Conservation (phyloP, 106 monocot species). For the Platanthera zijinensis region DNA sequence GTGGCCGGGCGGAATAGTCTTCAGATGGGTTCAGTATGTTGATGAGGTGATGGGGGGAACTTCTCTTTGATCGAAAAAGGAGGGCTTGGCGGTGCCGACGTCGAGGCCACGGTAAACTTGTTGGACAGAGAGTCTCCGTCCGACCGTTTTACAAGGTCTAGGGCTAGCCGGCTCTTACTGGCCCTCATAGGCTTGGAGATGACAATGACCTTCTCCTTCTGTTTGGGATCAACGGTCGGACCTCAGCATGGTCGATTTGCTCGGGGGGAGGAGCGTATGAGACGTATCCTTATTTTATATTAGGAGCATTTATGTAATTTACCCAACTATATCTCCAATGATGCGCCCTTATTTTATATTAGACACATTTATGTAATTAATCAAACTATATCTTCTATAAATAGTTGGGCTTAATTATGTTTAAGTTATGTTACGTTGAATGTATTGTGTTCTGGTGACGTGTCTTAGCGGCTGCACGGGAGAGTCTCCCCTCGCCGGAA, state of each 20-base stretch:
- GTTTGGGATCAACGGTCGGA: constrained; percentile 3
- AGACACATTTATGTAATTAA: too few relatives aligned
- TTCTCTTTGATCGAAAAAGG: constrained; percentile 20
- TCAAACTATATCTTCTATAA: too few relatives aligned
- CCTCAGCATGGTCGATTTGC: constrained; percentile 1
- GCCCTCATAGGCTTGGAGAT: constrained; percentile 64
- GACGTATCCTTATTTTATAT: too few relatives aligned
- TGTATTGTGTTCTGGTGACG: too few relatives aligned
- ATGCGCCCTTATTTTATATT: too few relatives aligned
- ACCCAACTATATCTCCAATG: too few relatives aligned
- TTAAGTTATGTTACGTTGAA: too few relatives aligned
- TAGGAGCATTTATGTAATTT: too few relatives aligned
- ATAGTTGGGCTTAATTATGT: too few relatives aligned
- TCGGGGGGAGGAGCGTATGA: background rate
- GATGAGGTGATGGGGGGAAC: constrained; percentile 71
- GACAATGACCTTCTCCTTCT: constrained; percentile 58
- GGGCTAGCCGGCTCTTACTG: constrained; percentile 55
- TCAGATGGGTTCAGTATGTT: constrained; percentile 66
- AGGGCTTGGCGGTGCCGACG: constrained; percentile 65
- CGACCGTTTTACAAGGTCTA: constrained; percentile 49
- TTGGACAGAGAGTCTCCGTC: constrained; percentile 62
- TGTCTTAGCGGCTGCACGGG: too few relatives aligned
- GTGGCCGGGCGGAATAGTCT: constrained; percentile 63
- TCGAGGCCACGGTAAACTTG: constrained; percentile 53
- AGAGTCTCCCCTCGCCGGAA: too few relatives aligned